Conservation (phyloP, 192 early-diverging fungal genomes). For the Coemansia sp. region DNA sequence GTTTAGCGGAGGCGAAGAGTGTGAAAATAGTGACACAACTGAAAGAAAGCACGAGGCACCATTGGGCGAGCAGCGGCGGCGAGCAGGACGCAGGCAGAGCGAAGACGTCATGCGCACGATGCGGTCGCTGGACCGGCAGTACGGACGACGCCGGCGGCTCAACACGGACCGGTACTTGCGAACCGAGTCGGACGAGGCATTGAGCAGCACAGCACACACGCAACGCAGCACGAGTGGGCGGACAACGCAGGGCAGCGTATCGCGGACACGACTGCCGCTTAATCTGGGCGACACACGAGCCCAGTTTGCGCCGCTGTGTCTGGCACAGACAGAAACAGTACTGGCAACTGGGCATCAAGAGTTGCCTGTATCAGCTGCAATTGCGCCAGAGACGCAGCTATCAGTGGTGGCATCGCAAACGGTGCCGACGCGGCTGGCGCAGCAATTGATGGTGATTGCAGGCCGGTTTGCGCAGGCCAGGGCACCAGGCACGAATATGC, state of each 20-base stretch:
- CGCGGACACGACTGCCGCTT: conserved; percentile 3
- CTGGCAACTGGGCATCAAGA: conserved; percentile 9
- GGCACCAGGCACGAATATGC: not conserved
- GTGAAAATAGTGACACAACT: not conserved
- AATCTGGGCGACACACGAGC: conserved; percentile 36
- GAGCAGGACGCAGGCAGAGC: conserved; percentile 31
- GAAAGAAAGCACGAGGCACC: not conserved
- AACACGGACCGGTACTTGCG: conserved; percentile 29
- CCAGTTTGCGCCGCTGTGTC: conserved; percentile 38
- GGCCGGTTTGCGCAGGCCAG: conserved; percentile 10
- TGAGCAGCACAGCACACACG: not conserved
- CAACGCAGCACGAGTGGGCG: not conserved
- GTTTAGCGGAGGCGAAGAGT: conserved; percentile 5
- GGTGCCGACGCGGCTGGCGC: conserved; percentile 26
- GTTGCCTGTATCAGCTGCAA: not conserved
- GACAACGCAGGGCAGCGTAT: not conserved
- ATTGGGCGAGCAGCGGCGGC: conserved; percentile 14
- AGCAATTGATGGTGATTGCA: conserved; percentile 28
- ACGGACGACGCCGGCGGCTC: conserved; percentile 47
- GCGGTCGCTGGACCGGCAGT: conserved; percentile 51
- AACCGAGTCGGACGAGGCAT: not conserved
- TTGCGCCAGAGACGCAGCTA: not conserved
- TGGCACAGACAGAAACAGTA: conserved; percentile 22
- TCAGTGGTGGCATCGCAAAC: not conserved
- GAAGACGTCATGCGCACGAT: conserved; percentile 49